Evolutionary conservation across 352 stramenopile species (phyloP).

Genomic region (Globisporangium echinulatum): DNA sequence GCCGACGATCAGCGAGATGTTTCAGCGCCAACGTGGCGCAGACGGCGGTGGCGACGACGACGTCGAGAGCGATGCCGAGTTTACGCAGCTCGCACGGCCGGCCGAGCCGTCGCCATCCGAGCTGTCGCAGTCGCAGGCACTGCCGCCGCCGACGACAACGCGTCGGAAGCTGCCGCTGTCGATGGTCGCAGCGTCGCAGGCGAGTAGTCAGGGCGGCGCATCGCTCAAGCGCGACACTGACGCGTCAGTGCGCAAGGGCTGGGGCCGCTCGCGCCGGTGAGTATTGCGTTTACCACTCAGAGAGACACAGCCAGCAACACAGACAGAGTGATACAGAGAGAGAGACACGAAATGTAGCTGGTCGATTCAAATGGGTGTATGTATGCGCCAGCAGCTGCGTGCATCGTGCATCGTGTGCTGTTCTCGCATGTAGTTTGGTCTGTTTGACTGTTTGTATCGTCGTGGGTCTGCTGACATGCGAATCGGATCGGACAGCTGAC

Average conservation of each 20-base stretch:
- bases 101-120: slow-evolving; percentile 26
- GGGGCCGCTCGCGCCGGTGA: slow-evolving; percentile 57
- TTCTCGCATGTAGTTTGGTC: not conserved
- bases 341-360: no score
- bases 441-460: not conserved
- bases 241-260: slow-evolving; percentile 42
- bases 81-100: slow-evolving; percentile 36
- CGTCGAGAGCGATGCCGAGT: slow-evolving; percentile 67
- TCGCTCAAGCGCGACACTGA: slow-evolving; percentile 7
- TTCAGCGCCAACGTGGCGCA: slow-evolving; percentile 16
- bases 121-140: slow-evolving; percentile 17
- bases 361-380: no score
- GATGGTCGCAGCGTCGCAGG: slow-evolving; percentile 55
- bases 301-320: not conserved
- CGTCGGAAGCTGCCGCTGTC: slow-evolving; percentile 69
- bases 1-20: slow-evolving; percentile 55
- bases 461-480: no score
- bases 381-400: no score
- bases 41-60: slow-evolving; percentile 33
- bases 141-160: slow-evolving; percentile 18
- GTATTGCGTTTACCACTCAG: not conserved
- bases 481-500: no score
- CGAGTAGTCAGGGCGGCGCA: slow-evolving; percentile 11
- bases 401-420: no score
- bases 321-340: not conserved